phyloP scores from a whole-genome alignment of 2,329 filamentous ascomycete species.

The Nemania bipapillata region DNA sequence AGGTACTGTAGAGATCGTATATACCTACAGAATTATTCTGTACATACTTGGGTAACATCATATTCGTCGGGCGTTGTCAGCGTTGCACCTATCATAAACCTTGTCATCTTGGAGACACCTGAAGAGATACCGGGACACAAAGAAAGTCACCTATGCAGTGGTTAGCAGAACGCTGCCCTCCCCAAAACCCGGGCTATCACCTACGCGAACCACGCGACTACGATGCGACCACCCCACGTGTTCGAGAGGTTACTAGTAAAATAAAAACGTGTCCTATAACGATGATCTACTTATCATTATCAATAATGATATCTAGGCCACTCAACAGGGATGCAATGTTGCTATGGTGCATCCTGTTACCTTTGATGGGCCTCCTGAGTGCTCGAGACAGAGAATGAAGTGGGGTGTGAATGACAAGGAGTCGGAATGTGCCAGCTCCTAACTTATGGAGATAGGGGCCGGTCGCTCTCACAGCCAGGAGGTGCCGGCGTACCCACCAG shows the following conservation, averaged over 20 bases:
- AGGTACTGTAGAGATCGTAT: not conserved
- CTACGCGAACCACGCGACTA: not conserved
- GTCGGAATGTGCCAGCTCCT: not conserved
- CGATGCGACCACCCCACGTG: not conserved
- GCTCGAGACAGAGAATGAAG: not conserved
- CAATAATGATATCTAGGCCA: not conserved
- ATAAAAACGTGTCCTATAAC: not conserved
- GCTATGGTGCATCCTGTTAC: not conserved
- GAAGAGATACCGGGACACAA: too few species aligned
- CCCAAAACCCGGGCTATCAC: not conserved
- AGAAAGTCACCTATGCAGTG: too few species aligned
- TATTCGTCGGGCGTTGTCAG: too few species aligned
- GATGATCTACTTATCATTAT: not conserved
- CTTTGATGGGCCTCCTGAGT: not conserved
- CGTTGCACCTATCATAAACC: conserved; percentile 4
- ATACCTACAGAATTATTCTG: too few species aligned
- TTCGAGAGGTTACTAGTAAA: not conserved
- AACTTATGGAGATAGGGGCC: not conserved
- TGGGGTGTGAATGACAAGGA: conserved; percentile 1
- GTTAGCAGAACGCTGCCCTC: too few species aligned
- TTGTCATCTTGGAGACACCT: not conserved
- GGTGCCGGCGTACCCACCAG: not conserved
- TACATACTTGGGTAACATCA: too few species aligned
- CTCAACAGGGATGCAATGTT: not conserved
- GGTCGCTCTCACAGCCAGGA: too few species aligned